phyloP scores from a whole-genome alignment of 1,284 basidiomycete genomes.

The Ustilago xerochloae region DNA sequence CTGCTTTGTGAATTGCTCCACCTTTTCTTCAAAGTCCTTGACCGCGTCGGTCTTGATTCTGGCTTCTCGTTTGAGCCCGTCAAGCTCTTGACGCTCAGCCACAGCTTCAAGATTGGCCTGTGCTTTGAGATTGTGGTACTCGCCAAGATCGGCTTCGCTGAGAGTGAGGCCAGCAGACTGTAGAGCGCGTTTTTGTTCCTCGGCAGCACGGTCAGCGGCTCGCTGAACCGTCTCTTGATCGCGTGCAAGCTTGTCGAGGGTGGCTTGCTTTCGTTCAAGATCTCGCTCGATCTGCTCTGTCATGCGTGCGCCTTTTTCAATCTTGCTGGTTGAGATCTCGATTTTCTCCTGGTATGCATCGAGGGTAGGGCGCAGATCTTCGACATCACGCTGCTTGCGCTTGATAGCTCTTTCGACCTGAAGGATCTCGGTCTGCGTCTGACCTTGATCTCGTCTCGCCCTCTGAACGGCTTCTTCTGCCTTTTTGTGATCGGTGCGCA shows the following conservation, averaged over 20 bases:
- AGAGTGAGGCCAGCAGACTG: conserved; percentile 79
- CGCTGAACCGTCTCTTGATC: conserved; percentile 77
- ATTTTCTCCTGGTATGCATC: conserved; percentile 81
- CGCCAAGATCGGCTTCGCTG: conserved; percentile 83
- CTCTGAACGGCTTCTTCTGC: conserved; percentile 80
- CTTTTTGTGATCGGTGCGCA: conserved; percentile 81
- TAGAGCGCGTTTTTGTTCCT: conserved; percentile 80
- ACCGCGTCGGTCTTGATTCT: conserved; percentile 79
- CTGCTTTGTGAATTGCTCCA: conserved; percentile 76
- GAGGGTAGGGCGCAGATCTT: conserved; percentile 55
- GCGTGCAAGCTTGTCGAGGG: conserved; percentile 75
- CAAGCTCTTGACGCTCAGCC: conserved; percentile 86
- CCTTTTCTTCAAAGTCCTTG: conserved; percentile 72
- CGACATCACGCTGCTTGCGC: conserved; percentile 42
- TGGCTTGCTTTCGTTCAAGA: conserved; percentile 75
- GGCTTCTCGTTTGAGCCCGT: conserved; percentile 83
- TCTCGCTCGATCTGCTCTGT: conserved; percentile 78
- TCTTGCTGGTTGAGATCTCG: conserved; percentile 82
- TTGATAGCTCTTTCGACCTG: conserved; percentile 51
- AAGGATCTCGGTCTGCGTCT: conserved; percentile 51
- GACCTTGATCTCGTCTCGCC: conserved; percentile 46
- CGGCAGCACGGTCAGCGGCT: conserved; percentile 69
- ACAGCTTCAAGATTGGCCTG: conserved; percentile 79
- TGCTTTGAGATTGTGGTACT: conserved; percentile 79
- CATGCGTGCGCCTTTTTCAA: conserved; percentile 77